A percentile compares a stretch with the other conserved stretches of the same genome.
These are phyloP conservation scores for Aeminium ludgeri DNA, from an alignment of 495 filamentous ascomycete genomes.

Conservation along the genomic window DNA sequence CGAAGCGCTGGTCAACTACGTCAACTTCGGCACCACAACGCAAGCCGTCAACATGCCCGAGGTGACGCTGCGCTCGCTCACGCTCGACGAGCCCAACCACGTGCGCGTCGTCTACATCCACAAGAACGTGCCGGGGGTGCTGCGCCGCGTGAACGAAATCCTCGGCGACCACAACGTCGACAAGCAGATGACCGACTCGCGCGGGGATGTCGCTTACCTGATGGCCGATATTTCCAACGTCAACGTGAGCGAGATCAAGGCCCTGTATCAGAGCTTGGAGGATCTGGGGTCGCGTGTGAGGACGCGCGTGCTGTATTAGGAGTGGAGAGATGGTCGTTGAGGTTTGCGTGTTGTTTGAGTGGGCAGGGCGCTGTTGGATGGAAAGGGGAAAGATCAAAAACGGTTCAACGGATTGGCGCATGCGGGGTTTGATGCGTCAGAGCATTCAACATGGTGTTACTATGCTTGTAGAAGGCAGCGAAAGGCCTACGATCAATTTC, in stretches of 20 bases:
- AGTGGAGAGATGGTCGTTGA: not conserved
- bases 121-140: slow-evolving; percentile 83
- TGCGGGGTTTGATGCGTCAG: not conserved
- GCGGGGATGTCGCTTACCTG: slow-evolving; percentile 84
- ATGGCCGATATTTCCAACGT: slow-evolving; percentile 96
- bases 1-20: slow-evolving; percentile 73
- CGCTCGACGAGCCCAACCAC: slow-evolving; percentile 71
- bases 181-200: slow-evolving; percentile 92
- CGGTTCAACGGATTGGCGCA: not conserved
- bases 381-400: not conserved
- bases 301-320: slow-evolving; percentile 76
- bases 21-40: slow-evolving; percentile 78
- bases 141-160: slow-evolving; percentile 75
- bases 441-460: slow-evolving; percentile 13
- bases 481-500: no score
- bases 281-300: slow-evolving; percentile 63
- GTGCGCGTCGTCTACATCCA: slow-evolving; percentile 90
- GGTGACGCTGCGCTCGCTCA: slow-evolving; percentile 69
- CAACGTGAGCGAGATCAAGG: slow-evolving; percentile 61
- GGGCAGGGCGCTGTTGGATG: not conserved
- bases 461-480: no score
- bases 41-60: slow-evolving; percentile 95
- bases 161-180: slow-evolving; percentile 92
- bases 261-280: slow-evolving; percentile 68
- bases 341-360: no score